Base-by-base conservation (phyloP, 257 asterid species). In the Orobanche coerulescens region DNA sequence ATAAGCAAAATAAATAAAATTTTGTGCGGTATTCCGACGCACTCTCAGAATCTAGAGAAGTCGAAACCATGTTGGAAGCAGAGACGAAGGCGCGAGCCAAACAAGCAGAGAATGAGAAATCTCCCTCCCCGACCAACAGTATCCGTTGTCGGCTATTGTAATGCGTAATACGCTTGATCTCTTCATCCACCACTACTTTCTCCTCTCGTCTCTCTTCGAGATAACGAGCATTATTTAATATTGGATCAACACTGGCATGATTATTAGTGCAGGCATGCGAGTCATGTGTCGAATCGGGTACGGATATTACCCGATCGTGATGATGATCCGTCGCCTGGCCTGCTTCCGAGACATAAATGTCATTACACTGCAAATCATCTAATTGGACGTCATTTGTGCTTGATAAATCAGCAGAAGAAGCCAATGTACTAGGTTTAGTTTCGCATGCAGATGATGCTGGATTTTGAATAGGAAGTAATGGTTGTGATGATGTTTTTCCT, bases 111-210 rank as follows among this genome's bases (percentile, higher is more conserved):
- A 81, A 81, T 1, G 87, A 81, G 73, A 81, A 81, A 30, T 81
- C 87, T 20, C 87, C 82, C n/a, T 82, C 85, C 0, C 85, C 88
- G 2, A 81, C 88, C 19, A 74, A 26, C 52, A 82, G 53, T 22
- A 82, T 79, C 23, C 58, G 46, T 6, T 76, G 83, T 2, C 71
- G 47, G 53, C 66, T 66, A 31, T 37, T 50, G 36, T 79, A 82
- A 9, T 79, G 81, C 64, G 66, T 58, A 46, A 79, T 79, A 78
- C 83, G 52, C 58, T 42, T 64, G 65, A 48, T 52, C 70, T 46
- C 75, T 23, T 20, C 68, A 66, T 7, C 22, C 19, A 31, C 60
- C 68, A 49, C 43, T 28, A n/a, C n/a, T 26, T 5, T 36, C 19
- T 1, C n/a, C n/a, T n/a, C n/a, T n/a, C n/a, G n/a, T n/a, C n/a